phyloP scores from a whole-genome alignment of 2,329 filamentous ascomycete species.

The Tolypocladium guangdongense region DNA sequence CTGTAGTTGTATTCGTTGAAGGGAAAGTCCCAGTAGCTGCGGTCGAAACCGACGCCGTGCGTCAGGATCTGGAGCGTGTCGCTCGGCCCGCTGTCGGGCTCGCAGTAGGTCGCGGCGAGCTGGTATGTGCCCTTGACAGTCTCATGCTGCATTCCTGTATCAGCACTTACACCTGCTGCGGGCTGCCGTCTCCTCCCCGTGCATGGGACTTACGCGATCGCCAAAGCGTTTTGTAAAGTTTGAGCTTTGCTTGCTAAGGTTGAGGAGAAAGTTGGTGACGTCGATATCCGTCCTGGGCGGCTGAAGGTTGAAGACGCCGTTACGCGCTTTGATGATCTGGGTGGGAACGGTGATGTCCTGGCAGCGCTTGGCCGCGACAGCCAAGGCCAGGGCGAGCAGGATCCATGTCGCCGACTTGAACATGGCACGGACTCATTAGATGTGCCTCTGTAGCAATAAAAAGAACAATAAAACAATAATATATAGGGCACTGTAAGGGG shows the following conservation, averaged over 20 bases:
- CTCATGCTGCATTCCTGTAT: slow-evolving; percentile 25
- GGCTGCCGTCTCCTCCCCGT: background rate
- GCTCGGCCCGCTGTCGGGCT: slow-evolving; percentile 34
- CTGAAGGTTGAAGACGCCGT: slow-evolving; percentile 40
- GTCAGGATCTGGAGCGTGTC: slow-evolving; percentile 27
- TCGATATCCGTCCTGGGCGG: slow-evolving; percentile 42
- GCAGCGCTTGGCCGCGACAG: slow-evolving; percentile 26
- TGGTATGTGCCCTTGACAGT: slow-evolving; percentile 42
- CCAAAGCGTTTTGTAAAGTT: slow-evolving; percentile 36
- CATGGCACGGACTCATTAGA: slow-evolving; percentile 3
- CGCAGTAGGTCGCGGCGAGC: slow-evolving; percentile 51
- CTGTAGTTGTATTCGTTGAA: slow-evolving; percentile 50
- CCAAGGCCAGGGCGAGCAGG: slow-evolving; percentile 13
- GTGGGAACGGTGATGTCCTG: slow-evolving; percentile 45
- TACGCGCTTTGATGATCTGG: slow-evolving; percentile 39
- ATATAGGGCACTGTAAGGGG: background rate
- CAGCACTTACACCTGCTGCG: background rate
- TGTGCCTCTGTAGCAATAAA: too few relatives aligned
- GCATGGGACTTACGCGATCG: slow-evolving; percentile 27
- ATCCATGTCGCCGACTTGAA: slow-evolving; percentile 9
- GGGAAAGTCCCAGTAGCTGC: slow-evolving; percentile 50
- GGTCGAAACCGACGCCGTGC: slow-evolving; percentile 29
- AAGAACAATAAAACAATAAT: background rate
- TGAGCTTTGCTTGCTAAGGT: slow-evolving; percentile 34
- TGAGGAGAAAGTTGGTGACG: slow-evolving; percentile 42